phyloP scores from a whole-genome alignment of 345 rosid genomes.

The Toxicodendron radicans region DNA sequence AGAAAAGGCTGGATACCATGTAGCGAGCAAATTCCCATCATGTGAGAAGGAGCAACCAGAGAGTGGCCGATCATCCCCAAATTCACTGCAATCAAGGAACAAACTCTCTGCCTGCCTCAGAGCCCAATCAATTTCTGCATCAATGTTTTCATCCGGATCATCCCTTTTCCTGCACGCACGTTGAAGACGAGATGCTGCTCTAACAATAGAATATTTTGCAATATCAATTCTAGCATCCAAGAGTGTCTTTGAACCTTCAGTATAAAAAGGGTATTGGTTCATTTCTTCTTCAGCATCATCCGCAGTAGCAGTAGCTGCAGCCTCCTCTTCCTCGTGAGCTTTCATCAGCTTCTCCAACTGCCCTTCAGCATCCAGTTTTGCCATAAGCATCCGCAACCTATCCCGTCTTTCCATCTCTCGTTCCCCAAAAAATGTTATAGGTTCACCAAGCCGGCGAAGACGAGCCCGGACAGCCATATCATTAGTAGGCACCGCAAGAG shows the following conservation, averaged over 20 bases:
- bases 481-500: constrained; percentile 95
- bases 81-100: constrained; percentile 79
- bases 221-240: constrained; percentile 70
- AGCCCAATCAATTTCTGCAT: constrained; percentile 81
- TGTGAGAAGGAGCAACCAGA: constrained; percentile 89
- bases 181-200: constrained; percentile 74
- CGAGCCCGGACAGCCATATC: constrained; percentile 89
- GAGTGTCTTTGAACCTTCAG: constrained; percentile 78
- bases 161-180: constrained; percentile 69
- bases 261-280: constrained; percentile 73
- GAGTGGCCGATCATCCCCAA: constrained; percentile 89
- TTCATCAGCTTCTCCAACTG: constrained; percentile 78
- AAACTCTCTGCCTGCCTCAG: constrained; percentile 60
- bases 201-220: constrained; percentile 66
- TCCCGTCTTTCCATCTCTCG: constrained; percentile 96
- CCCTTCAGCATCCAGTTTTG: constrained; percentile 76
- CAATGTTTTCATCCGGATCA: constrained; percentile 93
- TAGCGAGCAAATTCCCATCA: constrained; percentile 81
- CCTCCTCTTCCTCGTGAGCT: constrained; percentile 89
- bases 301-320: constrained; percentile 42
- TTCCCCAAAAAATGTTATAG: constrained; percentile 93
- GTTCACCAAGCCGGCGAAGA: constrained; percentile 86
- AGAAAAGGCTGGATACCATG: constrained; percentile 55
- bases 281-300: constrained; percentile 68
- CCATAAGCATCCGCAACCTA: constrained; percentile 85